Evolutionary conservation across 2,329 filamentous ascomycete species (phyloP), one percentile per base, ranked within the genome.

Genomic region (Didymellaceae sp.): DNA sequence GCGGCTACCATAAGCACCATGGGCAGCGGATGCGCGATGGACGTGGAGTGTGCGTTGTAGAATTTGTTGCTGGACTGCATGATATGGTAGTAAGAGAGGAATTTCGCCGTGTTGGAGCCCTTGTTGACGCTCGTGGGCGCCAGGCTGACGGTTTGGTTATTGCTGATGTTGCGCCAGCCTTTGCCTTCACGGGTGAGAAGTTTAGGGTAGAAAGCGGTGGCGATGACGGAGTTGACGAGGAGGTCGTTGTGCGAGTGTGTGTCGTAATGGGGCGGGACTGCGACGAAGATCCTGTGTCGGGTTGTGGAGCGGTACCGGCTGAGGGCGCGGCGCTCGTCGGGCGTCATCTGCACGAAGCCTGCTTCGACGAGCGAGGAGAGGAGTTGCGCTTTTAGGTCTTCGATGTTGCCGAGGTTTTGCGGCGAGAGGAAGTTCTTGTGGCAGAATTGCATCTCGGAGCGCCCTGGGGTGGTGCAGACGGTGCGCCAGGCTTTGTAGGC

Each of bases 191-290:
- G 85, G 20, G 88, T 84, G 3, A 97, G 81, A 13, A 99, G 82
- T 65, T 96, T 97, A 1, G 94, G 94, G 66, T 99, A 97, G 77
- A 99, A 96, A 43, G 90, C 92, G 84, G 90, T 96, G 0, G 91
- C 89, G 61, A 97, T 89, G 32, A 97, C 89, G 0, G 91, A 89
- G 53, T 87, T 85, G 5, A 91, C 81, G 18, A 97, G 80, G 1
- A 86, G 65, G 60, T 99, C 92, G 55, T 95, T 93, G 45, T 87
- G 82, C 57, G 89, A 91, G 67, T 94, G 88, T 22, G 80, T 73
- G 63, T 93, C 87, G 59, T 90, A 86, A 9, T 87, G 81, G 34
- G 86, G 80, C 0, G 92, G 93, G 1, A 96, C 80, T n/a, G 86
- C 82, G 66, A 95, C 95, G 71, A 97, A 97, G 65, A 86, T 83